These are phyloP conservation scores for Coprinopsis cinerea DNA, from an alignment of 768 basidiomycete genomes.

Conservation along the genomic window DNA sequence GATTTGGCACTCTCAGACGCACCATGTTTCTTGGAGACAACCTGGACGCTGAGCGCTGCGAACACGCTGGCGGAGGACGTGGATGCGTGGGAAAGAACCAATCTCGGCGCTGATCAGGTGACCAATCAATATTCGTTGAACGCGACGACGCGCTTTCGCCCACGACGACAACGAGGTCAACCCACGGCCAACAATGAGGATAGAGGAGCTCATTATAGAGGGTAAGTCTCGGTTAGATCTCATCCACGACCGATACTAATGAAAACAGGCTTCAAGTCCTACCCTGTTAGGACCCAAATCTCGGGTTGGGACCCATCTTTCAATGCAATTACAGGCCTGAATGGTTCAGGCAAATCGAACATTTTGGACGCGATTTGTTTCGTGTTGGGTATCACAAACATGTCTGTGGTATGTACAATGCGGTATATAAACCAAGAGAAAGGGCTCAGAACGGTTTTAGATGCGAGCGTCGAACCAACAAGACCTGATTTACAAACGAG, in stretches of 20 bases:
- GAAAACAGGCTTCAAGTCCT: slow-evolving; percentile 86
- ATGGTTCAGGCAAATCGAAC: slow-evolving; percentile 97
- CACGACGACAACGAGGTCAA: background rate
- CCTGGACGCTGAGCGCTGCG: too few relatives aligned
- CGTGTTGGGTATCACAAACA: slow-evolving; percentile 95
- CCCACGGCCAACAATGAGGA: slow-evolving; percentile 56
- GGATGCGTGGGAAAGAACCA: slow-evolving; percentile 4
- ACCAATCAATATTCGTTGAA: background rate
- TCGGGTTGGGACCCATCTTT: slow-evolving; percentile 97
- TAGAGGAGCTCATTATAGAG: slow-evolving; percentile 93
- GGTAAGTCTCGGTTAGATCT: slow-evolving; percentile 35
- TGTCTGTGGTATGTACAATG: slow-evolving; percentile 65
- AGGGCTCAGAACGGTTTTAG: slow-evolving; percentile 32
- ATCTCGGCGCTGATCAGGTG: slow-evolving; percentile 1
- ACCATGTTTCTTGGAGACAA: too few relatives aligned
- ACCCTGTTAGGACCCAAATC: slow-evolving; percentile 93
- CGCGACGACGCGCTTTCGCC: slow-evolving; percentile 3
- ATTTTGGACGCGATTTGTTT: slow-evolving; percentile 99
- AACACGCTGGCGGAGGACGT: too few relatives aligned
- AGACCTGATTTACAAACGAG: slow-evolving; percentile 98
- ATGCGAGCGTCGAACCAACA: slow-evolving; percentile 94
- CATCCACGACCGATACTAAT: background rate
- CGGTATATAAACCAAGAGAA: background rate
- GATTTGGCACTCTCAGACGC: too few relatives aligned
- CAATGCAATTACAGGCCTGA: slow-evolving; percentile 96